Base-by-base conservation (phyloP, 2,329 filamentous ascomycete species). In the Fusarium siculi region DNA sequence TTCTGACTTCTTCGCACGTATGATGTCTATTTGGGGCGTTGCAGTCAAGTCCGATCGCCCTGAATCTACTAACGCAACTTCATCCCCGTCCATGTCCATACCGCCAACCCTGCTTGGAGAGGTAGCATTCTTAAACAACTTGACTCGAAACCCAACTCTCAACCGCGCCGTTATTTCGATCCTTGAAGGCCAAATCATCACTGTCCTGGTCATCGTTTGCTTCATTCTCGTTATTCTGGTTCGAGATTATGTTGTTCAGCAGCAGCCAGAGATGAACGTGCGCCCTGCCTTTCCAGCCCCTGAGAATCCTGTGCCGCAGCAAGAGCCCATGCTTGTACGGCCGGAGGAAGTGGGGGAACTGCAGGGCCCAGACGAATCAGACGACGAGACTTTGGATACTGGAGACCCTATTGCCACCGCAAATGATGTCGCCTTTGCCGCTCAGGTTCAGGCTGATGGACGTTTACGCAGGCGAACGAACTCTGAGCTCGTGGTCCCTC, bases 141-240 rank as follows among this genome's bases (percentile, higher is more conserved):
- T 92, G 28, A 97, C 94, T 1, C 86, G 90, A 9, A 93, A 91
- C 54, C 87, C 92, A 3, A 86, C 88, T 19, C 79, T 97, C 65
- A 98, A 98, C 80, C 90, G 92, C 53, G 88, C 93, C 57, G 83
- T 98, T 21, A 91, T 98, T 58, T 92, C 95, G 74, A 90, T 96
- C 2, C 85, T 98, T 7, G 96, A 99, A 83, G 96, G 96, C 8
- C 95, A 97, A 79, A 89, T 98, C 53, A 97, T 99, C 75, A 99
- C 96, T 2, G 85, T 98, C 10, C 84, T 97, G 16, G 94, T 98
- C 56, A 96, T 99, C 12, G 88, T 97, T 49, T 95, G 93, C 65
- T 99, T 98, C 81, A 98, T 99, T 66, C 85, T 99, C n/a, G 91
- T 99, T 46, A 99, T 99, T 75, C 84, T 99, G 8, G 98, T 99